Conservation (phyloP, 108 stramenopile species). For the Cyclotella choctawhatcheeana region DNA sequence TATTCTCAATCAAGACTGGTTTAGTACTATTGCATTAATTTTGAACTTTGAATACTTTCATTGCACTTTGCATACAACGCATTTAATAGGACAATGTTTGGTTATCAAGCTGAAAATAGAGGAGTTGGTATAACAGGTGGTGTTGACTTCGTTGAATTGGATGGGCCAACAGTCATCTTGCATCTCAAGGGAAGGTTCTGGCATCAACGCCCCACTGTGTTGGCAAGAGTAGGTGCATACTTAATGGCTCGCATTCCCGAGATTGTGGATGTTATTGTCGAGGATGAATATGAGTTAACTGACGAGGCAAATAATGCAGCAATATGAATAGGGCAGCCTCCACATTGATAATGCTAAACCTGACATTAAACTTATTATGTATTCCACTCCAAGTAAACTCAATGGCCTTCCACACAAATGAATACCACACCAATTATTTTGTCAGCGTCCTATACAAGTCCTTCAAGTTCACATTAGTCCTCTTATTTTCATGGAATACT, state of each 20-base stretch:
- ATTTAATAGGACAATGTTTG: conserved; percentile 79
- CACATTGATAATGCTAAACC: not conserved
- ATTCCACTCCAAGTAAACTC: too few species aligned
- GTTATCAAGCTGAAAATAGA: conserved; percentile 90
- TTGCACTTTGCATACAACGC: not conserved
- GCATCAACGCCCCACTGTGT: conserved; percentile 89
- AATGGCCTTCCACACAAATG: too few species aligned
- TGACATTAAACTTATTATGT: too few species aligned
- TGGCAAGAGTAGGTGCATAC: conserved; percentile 75
- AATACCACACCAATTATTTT: too few species aligned
- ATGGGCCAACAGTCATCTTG: conserved; percentile 77
- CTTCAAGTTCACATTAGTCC: conserved; percentile 70
- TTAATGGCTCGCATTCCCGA: conserved; percentile 82
- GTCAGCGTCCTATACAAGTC: conserved; percentile 65
- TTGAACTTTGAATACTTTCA: not conserved
- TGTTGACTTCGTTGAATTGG: conserved; percentile 93
- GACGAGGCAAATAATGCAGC: conserved; percentile 80
- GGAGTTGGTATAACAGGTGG: conserved; percentile 95
- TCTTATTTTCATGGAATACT: conserved; percentile 37
- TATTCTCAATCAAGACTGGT: not conserved
- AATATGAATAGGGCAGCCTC: not conserved
- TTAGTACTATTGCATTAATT: not conserved
- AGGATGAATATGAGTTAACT: conserved; percentile 81
- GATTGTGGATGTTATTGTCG: conserved; percentile 83
- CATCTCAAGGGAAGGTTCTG: conserved; percentile 88